These are phyloP conservation scores for Monosporascus sp. DNA, from an alignment of 2,329 filamentous ascomycete genomes.

Conservation along the genomic window DNA sequence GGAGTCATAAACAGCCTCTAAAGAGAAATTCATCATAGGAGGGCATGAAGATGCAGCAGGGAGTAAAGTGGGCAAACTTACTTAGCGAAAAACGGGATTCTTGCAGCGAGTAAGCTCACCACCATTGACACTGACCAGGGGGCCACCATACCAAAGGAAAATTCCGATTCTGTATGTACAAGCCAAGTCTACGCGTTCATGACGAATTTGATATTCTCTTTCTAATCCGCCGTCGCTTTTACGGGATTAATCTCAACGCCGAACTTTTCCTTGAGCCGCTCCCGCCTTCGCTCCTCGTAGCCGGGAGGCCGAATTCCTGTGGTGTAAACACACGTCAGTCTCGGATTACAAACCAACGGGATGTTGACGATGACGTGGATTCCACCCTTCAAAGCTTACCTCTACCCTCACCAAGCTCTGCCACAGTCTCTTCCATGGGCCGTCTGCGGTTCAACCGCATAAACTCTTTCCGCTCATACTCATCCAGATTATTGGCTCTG, in stretches of 20 bases:
- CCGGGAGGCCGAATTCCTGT: conserved; percentile 74
- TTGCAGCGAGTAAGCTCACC: conserved; percentile 3
- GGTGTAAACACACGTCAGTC: conserved; percentile 3
- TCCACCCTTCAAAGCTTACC: conserved; percentile 45
- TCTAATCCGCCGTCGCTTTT: conserved; percentile 41
- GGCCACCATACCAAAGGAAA: conserved; percentile 7
- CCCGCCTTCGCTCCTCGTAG: conserved; percentile 76
- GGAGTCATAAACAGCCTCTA: conserved; percentile 35
- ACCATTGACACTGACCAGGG: conserved; percentile 2
- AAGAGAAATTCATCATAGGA: conserved; percentile 28
- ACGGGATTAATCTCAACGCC: conserved; percentile 76
- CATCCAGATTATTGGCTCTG: conserved; percentile 54
- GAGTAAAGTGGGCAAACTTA: conserved; percentile 9
- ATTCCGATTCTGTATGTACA: conserved; percentile 23
- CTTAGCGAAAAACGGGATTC: conserved; percentile 5
- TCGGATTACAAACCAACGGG: conserved; percentile 1
- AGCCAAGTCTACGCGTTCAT: not conserved
- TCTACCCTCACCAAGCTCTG: conserved; percentile 79
- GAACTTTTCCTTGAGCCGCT: conserved; percentile 81
- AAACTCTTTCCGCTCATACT: conserved; percentile 71
- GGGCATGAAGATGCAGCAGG: not conserved
- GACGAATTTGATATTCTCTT: not conserved
- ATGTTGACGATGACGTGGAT: not conserved
- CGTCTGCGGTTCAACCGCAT: conserved; percentile 68
- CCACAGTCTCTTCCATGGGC: conserved; percentile 73